phyloP scores from a whole-genome alignment of 306 rosid genomes.

The Sophora flavescens region DNA sequence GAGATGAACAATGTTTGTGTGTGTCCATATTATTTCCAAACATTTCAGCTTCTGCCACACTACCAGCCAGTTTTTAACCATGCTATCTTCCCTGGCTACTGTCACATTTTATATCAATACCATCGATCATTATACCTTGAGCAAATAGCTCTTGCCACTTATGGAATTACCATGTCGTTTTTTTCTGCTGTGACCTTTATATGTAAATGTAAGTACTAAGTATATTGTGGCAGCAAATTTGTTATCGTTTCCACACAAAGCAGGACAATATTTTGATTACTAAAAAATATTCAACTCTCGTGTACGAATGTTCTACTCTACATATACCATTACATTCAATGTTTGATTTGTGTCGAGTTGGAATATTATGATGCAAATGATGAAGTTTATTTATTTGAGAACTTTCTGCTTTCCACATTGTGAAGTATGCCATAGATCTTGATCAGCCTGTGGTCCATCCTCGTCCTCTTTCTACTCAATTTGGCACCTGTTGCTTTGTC shows the following conservation, averaged over 20 bases:
- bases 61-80: not conserved
- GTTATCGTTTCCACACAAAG: not conserved
- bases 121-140: not conserved
- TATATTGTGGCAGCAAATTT: not conserved
- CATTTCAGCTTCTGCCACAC: not conserved
- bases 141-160: not conserved
- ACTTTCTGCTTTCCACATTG: slow-evolving; percentile 23
- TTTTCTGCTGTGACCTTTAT: too few species aligned
- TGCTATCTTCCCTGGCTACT: not conserved
- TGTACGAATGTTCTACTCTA: not conserved
- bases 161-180: not conserved
- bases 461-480: not conserved
- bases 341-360: not conserved
- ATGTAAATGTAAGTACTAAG: not conserved
- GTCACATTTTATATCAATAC: not conserved
- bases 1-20: not conserved
- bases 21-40: not conserved
- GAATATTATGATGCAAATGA: not conserved
- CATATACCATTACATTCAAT: not conserved
- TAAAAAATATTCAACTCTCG: slow-evolving; percentile 4
- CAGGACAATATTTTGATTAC: not conserved
- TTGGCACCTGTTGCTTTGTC: not conserved
- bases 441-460: slow-evolving; percentile 12
- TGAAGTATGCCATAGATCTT: not conserved
- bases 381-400: not conserved